phyloP scores from a whole-genome alignment of 2,329 filamentous ascomycete genomes.

The Colletotrichum cordylinicola region DNA sequence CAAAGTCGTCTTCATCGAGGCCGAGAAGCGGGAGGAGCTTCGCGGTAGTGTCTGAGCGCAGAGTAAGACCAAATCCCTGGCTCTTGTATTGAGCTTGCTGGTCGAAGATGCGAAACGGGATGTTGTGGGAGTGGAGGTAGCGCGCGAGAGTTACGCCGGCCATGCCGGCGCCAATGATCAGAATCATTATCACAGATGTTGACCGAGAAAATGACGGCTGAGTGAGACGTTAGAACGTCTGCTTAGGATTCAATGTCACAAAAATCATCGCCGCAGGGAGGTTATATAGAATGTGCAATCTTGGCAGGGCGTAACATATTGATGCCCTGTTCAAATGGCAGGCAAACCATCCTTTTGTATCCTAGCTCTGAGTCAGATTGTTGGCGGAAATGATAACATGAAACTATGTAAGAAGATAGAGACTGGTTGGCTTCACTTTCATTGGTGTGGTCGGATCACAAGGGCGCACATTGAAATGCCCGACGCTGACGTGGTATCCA shows the following conservation, averaged over 20 bases:
- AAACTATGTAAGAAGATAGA: not conserved
- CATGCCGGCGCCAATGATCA: not conserved
- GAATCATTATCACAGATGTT: not conserved
- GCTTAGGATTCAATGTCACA: not conserved
- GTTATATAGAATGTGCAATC: not conserved
- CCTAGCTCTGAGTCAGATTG: not conserved
- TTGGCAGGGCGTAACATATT: not conserved
- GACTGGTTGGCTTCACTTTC: not conserved
- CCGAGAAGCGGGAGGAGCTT: not conserved
- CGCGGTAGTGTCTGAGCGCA: not conserved
- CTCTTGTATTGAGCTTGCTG: not conserved
- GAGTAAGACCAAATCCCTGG: not conserved
- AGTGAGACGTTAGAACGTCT: fast-evolving
- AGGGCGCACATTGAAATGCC: not conserved
- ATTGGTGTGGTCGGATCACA: not conserved
- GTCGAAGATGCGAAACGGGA: not conserved
- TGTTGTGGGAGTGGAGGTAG: not conserved
- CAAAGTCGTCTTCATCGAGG: not conserved
- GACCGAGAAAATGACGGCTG: not conserved
- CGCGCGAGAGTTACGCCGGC: not conserved
- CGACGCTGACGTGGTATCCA: not conserved
- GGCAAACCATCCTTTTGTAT: not conserved
- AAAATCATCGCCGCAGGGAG: not conserved
- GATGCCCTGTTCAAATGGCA: not conserved
- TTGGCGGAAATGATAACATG: not conserved